These are phyloP conservation scores for Besnoitia besnoiti DNA, from an alignment of 169 alveolate species.

Conservation along the genomic window DNA sequence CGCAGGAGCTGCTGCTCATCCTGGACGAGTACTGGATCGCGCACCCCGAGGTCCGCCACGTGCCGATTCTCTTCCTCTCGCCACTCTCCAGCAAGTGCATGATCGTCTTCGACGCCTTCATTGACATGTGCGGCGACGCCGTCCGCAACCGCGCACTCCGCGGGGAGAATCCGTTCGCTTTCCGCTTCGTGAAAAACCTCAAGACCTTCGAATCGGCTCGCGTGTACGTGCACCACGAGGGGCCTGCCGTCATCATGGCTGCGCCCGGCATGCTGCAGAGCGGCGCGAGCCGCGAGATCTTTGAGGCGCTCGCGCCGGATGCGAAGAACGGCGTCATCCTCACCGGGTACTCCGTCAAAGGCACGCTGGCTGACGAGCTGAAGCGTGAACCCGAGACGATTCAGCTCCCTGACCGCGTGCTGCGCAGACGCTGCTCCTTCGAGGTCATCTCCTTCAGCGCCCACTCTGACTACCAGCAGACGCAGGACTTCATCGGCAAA, in stretches of 20 bases:
- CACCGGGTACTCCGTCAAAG: slow-evolving; percentile 98
- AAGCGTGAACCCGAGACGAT: slow-evolving; percentile 91
- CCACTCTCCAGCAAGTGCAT: slow-evolving; percentile 95
- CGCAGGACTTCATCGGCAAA: slow-evolving; percentile 44
- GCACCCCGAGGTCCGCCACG: slow-evolving; percentile 85
- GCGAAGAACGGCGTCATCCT: slow-evolving; percentile 93
- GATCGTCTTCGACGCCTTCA: slow-evolving; percentile 93
- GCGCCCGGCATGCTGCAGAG: slow-evolving; percentile 98
- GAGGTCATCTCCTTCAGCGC: slow-evolving; percentile 92
- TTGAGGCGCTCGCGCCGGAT: slow-evolving; percentile 95
- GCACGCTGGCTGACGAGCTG: slow-evolving; percentile 96
- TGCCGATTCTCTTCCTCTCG: slow-evolving; percentile 95
- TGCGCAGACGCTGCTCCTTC: slow-evolving; percentile 75
- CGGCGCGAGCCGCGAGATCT: slow-evolving; percentile 95
- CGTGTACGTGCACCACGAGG: slow-evolving; percentile 68
- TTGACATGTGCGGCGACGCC: slow-evolving; percentile 94
- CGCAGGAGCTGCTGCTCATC: slow-evolving; percentile 97
- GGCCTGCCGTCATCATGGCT: slow-evolving; percentile 97
- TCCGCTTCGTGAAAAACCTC: slow-evolving; percentile 39
- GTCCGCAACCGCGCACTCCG: slow-evolving; percentile 82
- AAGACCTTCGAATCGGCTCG: slow-evolving; percentile 51
- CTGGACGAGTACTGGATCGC: slow-evolving; percentile 96
- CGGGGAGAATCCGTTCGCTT: slow-evolving; percentile 90
- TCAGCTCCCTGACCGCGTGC: slow-evolving; percentile 73
- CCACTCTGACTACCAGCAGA: slow-evolving; percentile 92